phyloP scores from a whole-genome alignment of 108 stramenopile species.

The Epipyxis sp. region DNA sequence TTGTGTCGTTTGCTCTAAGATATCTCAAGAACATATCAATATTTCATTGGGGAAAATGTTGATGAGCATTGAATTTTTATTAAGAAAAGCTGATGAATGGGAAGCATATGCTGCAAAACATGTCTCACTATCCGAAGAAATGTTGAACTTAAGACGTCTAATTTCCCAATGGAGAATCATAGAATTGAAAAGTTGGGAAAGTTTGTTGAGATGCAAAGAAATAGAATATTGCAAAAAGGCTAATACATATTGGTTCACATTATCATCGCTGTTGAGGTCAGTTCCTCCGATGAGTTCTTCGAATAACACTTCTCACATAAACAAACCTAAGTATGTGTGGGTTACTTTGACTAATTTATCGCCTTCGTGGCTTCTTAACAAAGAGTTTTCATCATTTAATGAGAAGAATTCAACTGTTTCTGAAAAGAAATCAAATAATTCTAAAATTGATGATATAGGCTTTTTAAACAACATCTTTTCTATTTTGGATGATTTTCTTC shows the following conservation, averaged over 20 bases:
- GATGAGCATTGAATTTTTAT: slow-evolving; percentile 79
- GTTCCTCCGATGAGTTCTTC: not conserved
- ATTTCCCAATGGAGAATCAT: slow-evolving; percentile 83
- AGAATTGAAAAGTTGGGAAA: slow-evolving; percentile 85
- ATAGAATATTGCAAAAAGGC: not conserved
- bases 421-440: no score
- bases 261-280: not conserved
- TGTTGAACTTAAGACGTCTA: slow-evolving; percentile 65
- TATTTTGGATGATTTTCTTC: no score
- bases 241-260: not conserved
- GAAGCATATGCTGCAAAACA: slow-evolving; percentile 83
- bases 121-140: slow-evolving; percentile 67
- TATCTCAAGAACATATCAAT: slow-evolving; percentile 32
- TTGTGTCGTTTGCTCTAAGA: not conserved
- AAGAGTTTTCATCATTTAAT: no score
- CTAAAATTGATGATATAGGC: no score
- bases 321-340: no score
- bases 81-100: slow-evolving; percentile 90
- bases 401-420: no score
- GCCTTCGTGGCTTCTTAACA: not conserved
- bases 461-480: no score
- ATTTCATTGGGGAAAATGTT: slow-evolving; percentile 77
- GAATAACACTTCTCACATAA: not conserved
- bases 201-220: slow-evolving; percentile 30
- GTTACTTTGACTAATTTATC: not conserved